Conservation (phyloP, 2,329 filamentous ascomycete genomes). For the Fusarium sp. region DNA sequence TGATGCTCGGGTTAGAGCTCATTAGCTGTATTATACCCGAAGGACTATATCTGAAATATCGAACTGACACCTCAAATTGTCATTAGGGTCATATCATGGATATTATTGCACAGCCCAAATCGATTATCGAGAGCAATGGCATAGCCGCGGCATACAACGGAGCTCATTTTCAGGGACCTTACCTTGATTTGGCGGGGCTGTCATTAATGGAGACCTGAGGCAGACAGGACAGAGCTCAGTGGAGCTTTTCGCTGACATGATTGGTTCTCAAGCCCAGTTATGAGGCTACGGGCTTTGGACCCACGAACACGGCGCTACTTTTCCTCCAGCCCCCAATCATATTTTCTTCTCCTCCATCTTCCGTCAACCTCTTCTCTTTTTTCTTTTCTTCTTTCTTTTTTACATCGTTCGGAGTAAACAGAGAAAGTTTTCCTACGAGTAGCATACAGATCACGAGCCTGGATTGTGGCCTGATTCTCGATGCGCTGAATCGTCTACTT, state of each 20-base stretch:
- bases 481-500: constrained; percentile 40
- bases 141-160: constrained; percentile 1
- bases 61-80: not conserved
- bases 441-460: constrained; percentile 33
- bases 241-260: constrained; percentile 18
- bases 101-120: constrained; percentile 2
- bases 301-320: constrained; percentile 39
- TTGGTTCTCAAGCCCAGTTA: constrained; percentile 28
- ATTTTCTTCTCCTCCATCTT: constrained; percentile 38
- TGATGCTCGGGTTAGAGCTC: not conserved
- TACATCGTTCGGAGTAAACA: constrained; percentile 15
- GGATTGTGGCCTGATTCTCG: constrained; percentile 34
- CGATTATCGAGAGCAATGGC: constrained; percentile 4
- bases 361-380: constrained; percentile 29
- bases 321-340: constrained; percentile 42
- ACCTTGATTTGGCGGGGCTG: not conserved
- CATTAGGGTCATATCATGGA: not conserved
- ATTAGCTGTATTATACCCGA: not conserved
- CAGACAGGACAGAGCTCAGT: constrained; percentile 27
- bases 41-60: not conserved
- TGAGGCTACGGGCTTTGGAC: constrained; percentile 23
- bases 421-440: constrained; percentile 5
- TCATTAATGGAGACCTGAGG: constrained; percentile 30
- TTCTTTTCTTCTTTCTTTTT: constrained; percentile 21
- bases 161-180: constrained; percentile 9